These are phyloP conservation scores for Pseudogymnoascus pannorum DNA, from an alignment of 2,329 filamentous ascomycete species.

Conservation along the genomic window DNA sequence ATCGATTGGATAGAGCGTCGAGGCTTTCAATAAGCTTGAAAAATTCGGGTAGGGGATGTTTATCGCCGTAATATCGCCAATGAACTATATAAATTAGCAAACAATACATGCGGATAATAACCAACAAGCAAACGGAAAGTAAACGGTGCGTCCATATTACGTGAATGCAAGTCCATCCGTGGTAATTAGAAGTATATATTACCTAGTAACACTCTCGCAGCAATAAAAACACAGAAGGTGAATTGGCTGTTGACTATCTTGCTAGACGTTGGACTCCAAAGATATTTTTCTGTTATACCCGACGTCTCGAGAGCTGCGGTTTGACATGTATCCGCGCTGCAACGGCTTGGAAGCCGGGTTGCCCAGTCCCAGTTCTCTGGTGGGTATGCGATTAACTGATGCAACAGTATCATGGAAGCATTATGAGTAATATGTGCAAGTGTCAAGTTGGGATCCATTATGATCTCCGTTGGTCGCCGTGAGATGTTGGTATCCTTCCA, in stretches of 20 bases:
- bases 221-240: constrained; percentile 27
- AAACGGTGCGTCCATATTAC: background rate
- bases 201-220: constrained; percentile 25
- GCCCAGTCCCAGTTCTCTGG: constrained; percentile 18
- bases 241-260: constrained; percentile 23
- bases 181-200: constrained; percentile 9
- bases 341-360: constrained; percentile 23
- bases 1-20: constrained; percentile 21
- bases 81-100: constrained; percentile 15
- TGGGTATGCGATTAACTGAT: constrained; percentile 30
- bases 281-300: constrained; percentile 27
- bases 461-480: constrained; percentile 20
- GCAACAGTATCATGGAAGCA: constrained; percentile 29
- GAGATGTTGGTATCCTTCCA: constrained; percentile 34
- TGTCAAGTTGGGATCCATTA: constrained; percentile 31
- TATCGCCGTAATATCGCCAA: constrained; percentile 20
- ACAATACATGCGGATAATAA: background rate
- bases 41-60: constrained; percentile 20
- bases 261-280: constrained; percentile 20
- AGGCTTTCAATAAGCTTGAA: constrained; percentile 22
- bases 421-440: constrained; percentile 32
- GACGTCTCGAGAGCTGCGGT: constrained; percentile 27
- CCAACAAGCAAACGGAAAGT: background rate
- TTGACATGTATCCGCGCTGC: constrained; percentile 28
- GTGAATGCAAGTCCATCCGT: background rate